phyloP scores from a whole-genome alignment of 2,329 filamentous ascomycete species.

The Hymenoscyphus linearis region DNA sequence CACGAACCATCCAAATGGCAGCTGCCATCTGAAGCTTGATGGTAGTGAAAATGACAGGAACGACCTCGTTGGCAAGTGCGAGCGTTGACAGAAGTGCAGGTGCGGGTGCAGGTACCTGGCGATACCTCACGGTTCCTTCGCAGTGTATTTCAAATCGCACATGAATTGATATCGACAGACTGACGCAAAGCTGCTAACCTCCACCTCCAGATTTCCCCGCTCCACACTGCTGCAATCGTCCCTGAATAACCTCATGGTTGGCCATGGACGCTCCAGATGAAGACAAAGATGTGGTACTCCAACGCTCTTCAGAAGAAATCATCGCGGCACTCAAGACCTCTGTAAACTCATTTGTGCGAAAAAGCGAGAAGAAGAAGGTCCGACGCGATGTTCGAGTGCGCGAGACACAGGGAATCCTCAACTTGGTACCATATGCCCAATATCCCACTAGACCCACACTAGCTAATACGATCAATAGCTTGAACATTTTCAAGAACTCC shows the following conservation, averaged over 20 bases:
- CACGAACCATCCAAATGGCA: neutral
- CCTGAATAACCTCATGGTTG: neutral
- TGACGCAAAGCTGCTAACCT: neutral
- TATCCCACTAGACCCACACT: slow-evolving; percentile 8
- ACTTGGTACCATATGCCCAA: slow-evolving; percentile 34
- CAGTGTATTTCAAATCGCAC: neutral
- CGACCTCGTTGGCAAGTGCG: neutral
- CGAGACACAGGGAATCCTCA: slow-evolving; percentile 45
- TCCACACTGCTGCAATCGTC: neutral
- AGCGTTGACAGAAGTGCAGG: neutral
- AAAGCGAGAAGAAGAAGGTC: slow-evolving; percentile 39
- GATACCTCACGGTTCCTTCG: neutral
- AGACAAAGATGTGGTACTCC: slow-evolving; percentile 57
- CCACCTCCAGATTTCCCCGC: neutral
- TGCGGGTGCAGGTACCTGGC: too few relatives aligned
- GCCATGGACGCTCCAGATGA: slow-evolving; percentile 5
- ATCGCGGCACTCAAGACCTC: slow-evolving; percentile 52
- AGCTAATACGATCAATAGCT: slow-evolving; percentile 40
- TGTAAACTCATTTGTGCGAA: slow-evolving; percentile 48
- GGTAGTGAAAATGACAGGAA: neutral
- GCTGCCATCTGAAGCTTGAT: neutral
- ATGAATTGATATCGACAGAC: neutral
- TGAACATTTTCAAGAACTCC: slow-evolving; percentile 91
- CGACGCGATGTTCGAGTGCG: slow-evolving; percentile 45
- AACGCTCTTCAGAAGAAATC: slow-evolving; percentile 54